Evolutionary conservation across 176 grass and related monocot species (phyloP).

Genomic region (Luzula sylvatica): DNA sequence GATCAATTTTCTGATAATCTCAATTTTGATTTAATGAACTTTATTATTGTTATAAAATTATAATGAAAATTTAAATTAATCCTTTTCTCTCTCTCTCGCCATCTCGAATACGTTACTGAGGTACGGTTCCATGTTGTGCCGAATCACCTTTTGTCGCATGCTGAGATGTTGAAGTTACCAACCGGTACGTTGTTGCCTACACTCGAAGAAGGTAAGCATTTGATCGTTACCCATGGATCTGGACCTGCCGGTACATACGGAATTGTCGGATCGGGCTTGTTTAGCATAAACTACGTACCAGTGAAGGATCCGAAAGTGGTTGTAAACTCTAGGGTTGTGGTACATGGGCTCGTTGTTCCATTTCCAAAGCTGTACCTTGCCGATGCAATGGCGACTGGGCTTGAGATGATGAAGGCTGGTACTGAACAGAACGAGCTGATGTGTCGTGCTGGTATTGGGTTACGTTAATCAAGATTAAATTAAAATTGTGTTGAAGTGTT

Average conservation of each 20-base stretch:
- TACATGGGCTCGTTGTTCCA: constrained; percentile 43
- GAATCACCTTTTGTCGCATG: constrained; percentile 33
- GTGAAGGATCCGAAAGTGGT: constrained; percentile 54
- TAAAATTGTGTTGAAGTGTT: not conserved
- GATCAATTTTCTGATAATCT: not conserved
- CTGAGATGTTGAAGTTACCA: constrained; percentile 34
- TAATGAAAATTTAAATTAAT: not conserved
- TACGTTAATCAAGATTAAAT: too few species aligned
- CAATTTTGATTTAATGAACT: not conserved
- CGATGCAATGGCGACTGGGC: constrained; percentile 21
- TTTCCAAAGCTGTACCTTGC: constrained; percentile 54
- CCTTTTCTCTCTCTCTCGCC: constrained; percentile 30
- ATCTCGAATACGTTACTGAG: constrained; percentile 44
- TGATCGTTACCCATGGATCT: constrained; percentile 43
- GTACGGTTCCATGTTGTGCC: constrained; percentile 64
- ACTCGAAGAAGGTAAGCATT: constrained; percentile 39
- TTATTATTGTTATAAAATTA: not conserved
- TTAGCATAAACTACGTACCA: constrained; percentile 67
- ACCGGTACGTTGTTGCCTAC: constrained; percentile 48
- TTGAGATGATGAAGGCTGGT: not conserved
- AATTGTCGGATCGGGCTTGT: not conserved
- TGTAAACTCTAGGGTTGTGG: constrained; percentile 51
- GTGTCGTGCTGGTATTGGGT: not conserved
- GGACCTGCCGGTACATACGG: not conserved
- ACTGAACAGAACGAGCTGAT: not conserved